Evolutionary conservation across 768 basidiomycete genomes (phyloP).

Genomic region (Lactarius deliciosus): DNA sequence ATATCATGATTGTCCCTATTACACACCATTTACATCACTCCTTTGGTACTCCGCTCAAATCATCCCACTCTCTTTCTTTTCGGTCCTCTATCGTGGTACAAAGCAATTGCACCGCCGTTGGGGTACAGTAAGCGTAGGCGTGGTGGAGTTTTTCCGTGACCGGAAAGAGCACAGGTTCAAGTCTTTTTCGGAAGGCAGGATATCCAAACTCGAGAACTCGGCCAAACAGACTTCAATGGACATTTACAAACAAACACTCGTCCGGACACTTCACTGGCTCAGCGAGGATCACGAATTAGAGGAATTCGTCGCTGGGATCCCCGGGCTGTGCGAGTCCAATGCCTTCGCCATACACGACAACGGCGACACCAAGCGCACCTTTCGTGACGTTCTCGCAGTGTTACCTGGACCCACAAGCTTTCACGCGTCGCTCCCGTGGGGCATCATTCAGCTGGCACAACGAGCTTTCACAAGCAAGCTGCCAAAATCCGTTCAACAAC

Average conservation of each 20-base stretch:
- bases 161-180: not conserved
- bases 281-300: not conserved
- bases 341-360: not conserved
- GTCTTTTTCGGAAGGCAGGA: not conserved
- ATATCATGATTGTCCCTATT: conserved; percentile 17
- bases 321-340: not conserved
- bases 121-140: not conserved
- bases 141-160: not conserved
- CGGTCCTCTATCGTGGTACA: not conserved
- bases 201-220: not conserved
- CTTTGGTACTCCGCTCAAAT: not conserved
- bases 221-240: not conserved
- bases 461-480: not conserved
- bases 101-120: not conserved
- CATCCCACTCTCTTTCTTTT: not conserved
- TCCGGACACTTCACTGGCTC: not conserved
- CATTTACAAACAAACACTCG: not conserved
- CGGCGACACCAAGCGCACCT: not conserved
- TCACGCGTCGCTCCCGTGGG: not conserved
- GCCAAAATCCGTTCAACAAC: not conserved
- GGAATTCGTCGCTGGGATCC: not conserved
- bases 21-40: not conserved
- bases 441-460: not conserved
- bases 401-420: conserved; percentile 6
- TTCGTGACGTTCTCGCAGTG: conserved; percentile 2